Percentiles rank a stretch among this genome's conserved stretches.
phyloP scores from a whole-genome alignment of 495 filamentous ascomycete species.

The Aspergillus incahuasiensis region DNA sequence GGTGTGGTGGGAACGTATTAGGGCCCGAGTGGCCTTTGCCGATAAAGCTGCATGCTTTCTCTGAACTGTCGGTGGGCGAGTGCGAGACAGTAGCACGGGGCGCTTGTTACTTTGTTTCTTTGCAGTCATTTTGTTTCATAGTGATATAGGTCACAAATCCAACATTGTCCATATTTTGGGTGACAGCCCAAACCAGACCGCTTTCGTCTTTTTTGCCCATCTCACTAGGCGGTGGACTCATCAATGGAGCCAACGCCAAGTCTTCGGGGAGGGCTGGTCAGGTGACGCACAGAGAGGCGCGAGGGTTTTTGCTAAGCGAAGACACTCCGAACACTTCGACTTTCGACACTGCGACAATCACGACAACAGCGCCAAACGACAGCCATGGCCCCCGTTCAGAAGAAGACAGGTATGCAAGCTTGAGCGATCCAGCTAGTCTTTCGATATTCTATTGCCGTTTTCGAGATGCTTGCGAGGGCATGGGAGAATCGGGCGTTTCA shows the following conservation, averaged over 20 bases:
- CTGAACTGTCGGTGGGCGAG: conserved; percentile 58
- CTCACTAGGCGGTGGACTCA: background rate
- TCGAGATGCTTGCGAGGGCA: conserved; percentile 8
- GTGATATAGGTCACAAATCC: no score
- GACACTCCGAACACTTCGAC: conserved; percentile 41
- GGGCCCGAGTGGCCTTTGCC: conserved; percentile 68
- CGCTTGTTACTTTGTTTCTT: conserved; percentile 34
- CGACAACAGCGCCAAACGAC: conserved; percentile 49
- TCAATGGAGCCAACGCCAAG: background rate
- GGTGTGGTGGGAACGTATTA: conserved; percentile 81
- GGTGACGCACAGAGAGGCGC: conserved; percentile 45
- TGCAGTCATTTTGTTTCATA: conserved; percentile 36
- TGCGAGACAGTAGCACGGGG: conserved; percentile 56
- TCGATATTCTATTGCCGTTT: conserved; percentile 27
- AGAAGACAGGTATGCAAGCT: conserved; percentile 63
- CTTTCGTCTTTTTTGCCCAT: background rate
- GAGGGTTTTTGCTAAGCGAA: conserved; percentile 48
- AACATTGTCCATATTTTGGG: no score
- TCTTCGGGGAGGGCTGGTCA: conserved; percentile 27
- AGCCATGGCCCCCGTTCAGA: conserved; percentile 64
- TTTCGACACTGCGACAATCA: conserved; percentile 42
- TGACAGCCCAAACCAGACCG: conserved; percentile 2
- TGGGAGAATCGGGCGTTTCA: background rate
- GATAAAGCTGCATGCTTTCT: conserved; percentile 60
- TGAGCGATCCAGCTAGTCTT: conserved; percentile 15